Evolutionary conservation across 2,329 filamentous ascomycete genomes (phyloP), one percentile per base, ranked within the genome.

Genomic region (Thielaviopsis populi): DNA sequence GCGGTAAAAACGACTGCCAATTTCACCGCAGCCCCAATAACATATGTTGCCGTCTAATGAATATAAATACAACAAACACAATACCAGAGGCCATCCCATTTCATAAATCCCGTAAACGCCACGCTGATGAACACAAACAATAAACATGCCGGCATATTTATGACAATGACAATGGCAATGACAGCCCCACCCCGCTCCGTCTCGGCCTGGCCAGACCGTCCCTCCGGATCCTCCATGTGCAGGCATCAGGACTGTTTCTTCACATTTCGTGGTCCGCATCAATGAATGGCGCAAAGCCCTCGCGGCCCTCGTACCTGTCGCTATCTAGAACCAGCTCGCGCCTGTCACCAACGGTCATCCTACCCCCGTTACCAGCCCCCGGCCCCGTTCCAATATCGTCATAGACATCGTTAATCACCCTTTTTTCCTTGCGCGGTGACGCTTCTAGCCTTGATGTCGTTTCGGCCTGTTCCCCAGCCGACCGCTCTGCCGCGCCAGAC

Each of bases 401-500:
- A 50, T 63, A 63, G 37, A 63, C 61, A 43, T 63, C 50, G 11
- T 56, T 19, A 48, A 60, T 60, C 37, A 37, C 41, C 33, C 64
- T 40, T 43, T 61, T 63, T 24, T 22, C 40, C 40, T 40, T 53
- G 33, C 24, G n/a, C 8, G 40, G 37, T 2, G 37, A 42, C 11
- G 11, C 10, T 22, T 43, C 24, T 6, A 10, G 13, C 11, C 19
- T 8, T n/a, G 15, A 54, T 15, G 53, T 1, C 19, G 10, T 19
- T 17, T 46, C 10, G n/a, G 43, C 65, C 15, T 2, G 27, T 33
- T 15, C 50, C 27, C 19, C 27, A 33, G 27, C 2, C 24, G 59
- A 43, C 1, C 66, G 65, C 43, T 72, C 72, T 3, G 68, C 66
- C 0, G 68, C 67, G 33, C 33, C 8, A 4, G 33, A 37, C 19